These are phyloP conservation scores for Chrysanthemum lavandulifolium DNA, from an alignment of 129 eudicot genomes.

Conservation along the genomic window DNA sequence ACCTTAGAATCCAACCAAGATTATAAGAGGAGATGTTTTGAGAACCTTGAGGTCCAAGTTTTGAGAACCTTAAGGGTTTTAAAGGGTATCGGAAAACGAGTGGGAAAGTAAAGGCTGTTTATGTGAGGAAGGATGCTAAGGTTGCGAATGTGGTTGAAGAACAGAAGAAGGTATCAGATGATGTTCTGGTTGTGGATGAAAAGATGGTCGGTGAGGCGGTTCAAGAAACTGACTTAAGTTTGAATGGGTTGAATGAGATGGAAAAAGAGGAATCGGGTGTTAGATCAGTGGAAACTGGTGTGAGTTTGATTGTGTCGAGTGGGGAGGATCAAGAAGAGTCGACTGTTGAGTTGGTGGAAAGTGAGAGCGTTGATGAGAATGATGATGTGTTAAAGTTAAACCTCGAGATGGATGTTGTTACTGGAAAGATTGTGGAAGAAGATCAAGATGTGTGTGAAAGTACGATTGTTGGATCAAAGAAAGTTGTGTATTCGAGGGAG, in stretches of 20 bases:
- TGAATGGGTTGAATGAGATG: neutral
- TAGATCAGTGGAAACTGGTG: neutral
- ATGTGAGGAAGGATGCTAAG: constrained; percentile 27
- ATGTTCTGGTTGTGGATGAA: constrained; percentile 3
- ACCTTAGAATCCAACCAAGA: constrained; percentile 11
- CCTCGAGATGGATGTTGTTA: neutral
- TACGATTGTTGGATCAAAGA: constrained; percentile 21
- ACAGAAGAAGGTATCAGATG: constrained; percentile 10
- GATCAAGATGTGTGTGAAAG: constrained; percentile 13
- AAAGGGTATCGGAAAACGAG: constrained; percentile 16
- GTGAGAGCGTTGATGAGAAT: constrained; percentile 11
- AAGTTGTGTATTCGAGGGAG: constrained; percentile 23
- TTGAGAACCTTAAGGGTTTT: constrained; percentile 27
- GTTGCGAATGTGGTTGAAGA: constrained; percentile 11
- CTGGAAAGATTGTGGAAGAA: constrained; percentile 8
- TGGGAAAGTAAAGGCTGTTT: constrained; percentile 28
- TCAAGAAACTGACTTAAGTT: constrained; percentile 2
- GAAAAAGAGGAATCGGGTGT: neutral
- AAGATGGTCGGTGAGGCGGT: neutral
- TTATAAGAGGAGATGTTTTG: constrained; percentile 35
- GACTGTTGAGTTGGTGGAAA: constrained; percentile 18
- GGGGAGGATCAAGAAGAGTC: constrained; percentile 23
- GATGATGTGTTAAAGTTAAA: constrained; percentile 13
- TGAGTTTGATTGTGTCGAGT: neutral
- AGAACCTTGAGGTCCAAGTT: constrained; percentile 38